Evolutionary conservation across 2,329 filamentous ascomycete species (phyloP).

Genomic region (Gremmenia infestans): DNA sequence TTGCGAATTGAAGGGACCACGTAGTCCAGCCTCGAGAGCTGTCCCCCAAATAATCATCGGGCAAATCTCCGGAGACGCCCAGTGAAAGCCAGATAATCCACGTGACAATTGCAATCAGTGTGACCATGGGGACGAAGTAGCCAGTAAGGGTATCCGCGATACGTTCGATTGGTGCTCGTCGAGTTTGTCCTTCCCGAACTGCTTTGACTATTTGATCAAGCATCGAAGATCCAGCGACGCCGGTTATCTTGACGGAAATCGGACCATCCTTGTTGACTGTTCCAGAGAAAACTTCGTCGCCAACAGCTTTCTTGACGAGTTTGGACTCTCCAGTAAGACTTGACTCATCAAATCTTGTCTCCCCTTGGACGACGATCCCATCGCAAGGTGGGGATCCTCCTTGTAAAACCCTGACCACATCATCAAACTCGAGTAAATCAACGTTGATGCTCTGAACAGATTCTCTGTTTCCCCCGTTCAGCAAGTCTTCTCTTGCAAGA

Average conservation of each 20-base stretch:
- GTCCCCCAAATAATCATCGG: conserved; percentile 48
- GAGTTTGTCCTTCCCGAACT: conserved; percentile 72
- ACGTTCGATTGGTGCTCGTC: conserved; percentile 69
- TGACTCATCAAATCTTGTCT: conserved; percentile 78
- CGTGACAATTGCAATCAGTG: conserved; percentile 62
- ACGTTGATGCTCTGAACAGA: conserved; percentile 32
- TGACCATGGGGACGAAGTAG: conserved; percentile 73
- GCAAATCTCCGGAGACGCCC: conserved; percentile 53
- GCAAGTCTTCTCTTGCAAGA: conserved; percentile 1
- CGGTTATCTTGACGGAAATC: conserved; percentile 58
- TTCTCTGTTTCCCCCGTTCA: conserved; percentile 2
- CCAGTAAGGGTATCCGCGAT: conserved; percentile 68
- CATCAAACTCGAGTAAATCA: conserved; percentile 64
- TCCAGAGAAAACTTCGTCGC: conserved; percentile 65
- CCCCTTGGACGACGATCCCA: conserved; percentile 58
- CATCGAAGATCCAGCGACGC: conserved; percentile 65
- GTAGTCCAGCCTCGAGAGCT: conserved; percentile 60
- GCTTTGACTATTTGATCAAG: conserved; percentile 74
- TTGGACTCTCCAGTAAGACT: conserved; percentile 79
- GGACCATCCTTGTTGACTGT: conserved; percentile 68
- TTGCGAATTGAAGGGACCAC: conserved; percentile 74
- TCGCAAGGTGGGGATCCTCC: conserved; percentile 84
- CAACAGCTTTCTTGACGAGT: conserved; percentile 56
- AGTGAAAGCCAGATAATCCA: conserved; percentile 69
- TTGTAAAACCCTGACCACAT: conserved; percentile 68